Evolutionary conservation across 176 grass and related monocot genomes (phyloP).

Genomic region (Oryza officinalis): DNA sequence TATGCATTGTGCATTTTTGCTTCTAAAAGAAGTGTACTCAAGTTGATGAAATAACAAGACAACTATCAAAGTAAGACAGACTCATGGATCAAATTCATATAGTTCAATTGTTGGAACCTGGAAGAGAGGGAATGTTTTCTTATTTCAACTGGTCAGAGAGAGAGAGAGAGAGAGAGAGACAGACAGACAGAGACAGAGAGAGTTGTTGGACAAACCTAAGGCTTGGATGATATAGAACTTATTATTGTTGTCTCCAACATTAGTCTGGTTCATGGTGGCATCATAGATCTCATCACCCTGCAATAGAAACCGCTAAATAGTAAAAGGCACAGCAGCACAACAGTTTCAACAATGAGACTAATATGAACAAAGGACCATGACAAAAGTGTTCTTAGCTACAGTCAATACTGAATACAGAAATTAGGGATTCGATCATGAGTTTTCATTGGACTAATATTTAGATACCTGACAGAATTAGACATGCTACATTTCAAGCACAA

Average conservation of each 20-base stretch:
- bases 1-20: background rate
- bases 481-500: background rate
- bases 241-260: conserved; percentile 87
- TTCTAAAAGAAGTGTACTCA: background rate
- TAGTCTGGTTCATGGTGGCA: conserved; percentile 93
- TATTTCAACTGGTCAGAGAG: background rate
- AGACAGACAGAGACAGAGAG: background rate
- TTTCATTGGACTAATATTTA: background rate
- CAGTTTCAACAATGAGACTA: background rate
- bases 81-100: background rate
- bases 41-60: conserved; percentile 9
- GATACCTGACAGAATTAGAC: background rate
- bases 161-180: background rate
- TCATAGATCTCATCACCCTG: conserved; percentile 92
- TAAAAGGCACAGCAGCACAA: background rate
- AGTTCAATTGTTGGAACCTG: background rate
- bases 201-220: conserved; percentile 70
- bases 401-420: background rate
- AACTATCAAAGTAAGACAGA: conserved; percentile 1
- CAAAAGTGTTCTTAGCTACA: background rate
- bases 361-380: background rate
- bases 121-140: background rate
- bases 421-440: background rate
- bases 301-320: conserved; percentile 35
- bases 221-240: conserved; percentile 92